A percentile compares a stretch with the other conserved stretches of the same genome.
Evolutionary conservation across 2,329 filamentous ascomycete genomes (phyloP).

Genomic region (Orbilia quercus): DNA sequence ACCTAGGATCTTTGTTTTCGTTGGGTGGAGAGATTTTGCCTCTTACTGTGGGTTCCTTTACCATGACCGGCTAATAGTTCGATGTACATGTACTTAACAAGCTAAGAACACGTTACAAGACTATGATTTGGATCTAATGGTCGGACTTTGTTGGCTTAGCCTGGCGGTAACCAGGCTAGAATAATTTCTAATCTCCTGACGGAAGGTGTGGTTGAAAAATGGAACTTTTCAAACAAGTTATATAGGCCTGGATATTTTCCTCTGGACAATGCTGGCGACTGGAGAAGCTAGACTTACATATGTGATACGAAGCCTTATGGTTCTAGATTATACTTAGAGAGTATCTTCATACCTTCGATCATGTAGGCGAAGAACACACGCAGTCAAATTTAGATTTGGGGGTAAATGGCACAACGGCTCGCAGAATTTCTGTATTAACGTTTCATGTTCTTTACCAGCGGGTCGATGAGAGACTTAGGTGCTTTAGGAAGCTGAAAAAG

Average conservation of each 20-base stretch:
- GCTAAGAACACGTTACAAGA: neutral
- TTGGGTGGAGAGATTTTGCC: neutral
- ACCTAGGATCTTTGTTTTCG: neutral
- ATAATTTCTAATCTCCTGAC: neutral
- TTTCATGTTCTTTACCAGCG: conserved; percentile 18
- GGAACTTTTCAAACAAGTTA: too few species aligned
- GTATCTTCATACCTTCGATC: too few species aligned
- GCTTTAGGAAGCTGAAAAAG: conserved; percentile 38
- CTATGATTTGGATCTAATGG: neutral
- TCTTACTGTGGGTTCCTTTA: neutral
- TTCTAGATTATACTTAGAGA: too few species aligned
- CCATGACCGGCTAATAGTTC: neutral
- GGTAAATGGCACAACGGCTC: neutral
- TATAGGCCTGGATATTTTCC: too few species aligned
- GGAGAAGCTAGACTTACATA: too few species aligned
- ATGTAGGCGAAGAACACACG: too few species aligned
- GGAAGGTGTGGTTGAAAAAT: too few species aligned
- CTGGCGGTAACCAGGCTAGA: neutral
- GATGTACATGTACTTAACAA: neutral
- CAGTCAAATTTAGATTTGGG: neutral
- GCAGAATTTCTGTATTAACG: conserved; percentile 9
- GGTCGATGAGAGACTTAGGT: conserved; percentile 9
- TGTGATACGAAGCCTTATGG: too few species aligned
- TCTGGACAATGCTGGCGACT: too few species aligned
- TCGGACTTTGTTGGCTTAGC: neutral